Percentiles rank a stretch among this genome's conserved stretches.
Evolutionary conservation across 805 yeast species (phyloP).

Genomic region (Ogataea corticis): DNA sequence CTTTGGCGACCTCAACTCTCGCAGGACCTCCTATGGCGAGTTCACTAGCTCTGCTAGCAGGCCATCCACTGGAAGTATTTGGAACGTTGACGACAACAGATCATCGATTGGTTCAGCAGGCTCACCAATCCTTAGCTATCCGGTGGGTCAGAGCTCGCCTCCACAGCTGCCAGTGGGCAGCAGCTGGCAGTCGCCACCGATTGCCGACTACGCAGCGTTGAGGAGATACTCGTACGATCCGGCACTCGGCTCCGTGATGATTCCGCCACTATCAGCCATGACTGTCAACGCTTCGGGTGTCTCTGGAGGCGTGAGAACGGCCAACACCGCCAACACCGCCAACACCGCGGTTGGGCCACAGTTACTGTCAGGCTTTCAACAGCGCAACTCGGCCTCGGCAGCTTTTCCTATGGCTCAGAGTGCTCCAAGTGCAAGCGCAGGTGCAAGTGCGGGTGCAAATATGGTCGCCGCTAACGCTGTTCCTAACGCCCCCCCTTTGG

Average conservation of each 20-base stretch:
- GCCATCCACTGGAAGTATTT: conserved; percentile 19
- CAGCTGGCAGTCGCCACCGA: conserved; percentile 28
- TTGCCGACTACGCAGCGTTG: conserved; percentile 24
- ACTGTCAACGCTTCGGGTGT: conserved; percentile 5
- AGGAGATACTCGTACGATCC: conserved; percentile 30
- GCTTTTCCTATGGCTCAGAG: conserved; percentile 13
- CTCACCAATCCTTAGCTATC: conserved; percentile 24
- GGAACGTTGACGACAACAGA: conserved; percentile 22
- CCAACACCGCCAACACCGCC: conserved; percentile 3
- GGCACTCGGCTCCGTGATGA: conserved; percentile 15
- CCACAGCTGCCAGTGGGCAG: conserved; percentile 14
- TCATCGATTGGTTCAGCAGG: conserved; percentile 28
- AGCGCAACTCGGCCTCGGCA: conserved; percentile 16
- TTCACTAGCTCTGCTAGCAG: conserved; percentile 19
- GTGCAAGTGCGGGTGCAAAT: no score
- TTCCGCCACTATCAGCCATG: conserved; percentile 9
- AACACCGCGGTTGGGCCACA: background rate
- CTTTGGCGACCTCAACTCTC: conserved; percentile 4
- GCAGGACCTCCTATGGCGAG: conserved; percentile 27
- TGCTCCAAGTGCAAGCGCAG: background rate
- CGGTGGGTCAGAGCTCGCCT: conserved; percentile 16
- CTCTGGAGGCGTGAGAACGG: conserved; percentile 1
- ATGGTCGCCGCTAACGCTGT: background rate
- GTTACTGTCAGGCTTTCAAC: conserved; percentile 14
- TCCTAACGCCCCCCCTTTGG: conserved; percentile 20